Evolutionary conservation across 345 rosid species (phyloP).

Genomic region (Eucalyptus polybractea): DNA sequence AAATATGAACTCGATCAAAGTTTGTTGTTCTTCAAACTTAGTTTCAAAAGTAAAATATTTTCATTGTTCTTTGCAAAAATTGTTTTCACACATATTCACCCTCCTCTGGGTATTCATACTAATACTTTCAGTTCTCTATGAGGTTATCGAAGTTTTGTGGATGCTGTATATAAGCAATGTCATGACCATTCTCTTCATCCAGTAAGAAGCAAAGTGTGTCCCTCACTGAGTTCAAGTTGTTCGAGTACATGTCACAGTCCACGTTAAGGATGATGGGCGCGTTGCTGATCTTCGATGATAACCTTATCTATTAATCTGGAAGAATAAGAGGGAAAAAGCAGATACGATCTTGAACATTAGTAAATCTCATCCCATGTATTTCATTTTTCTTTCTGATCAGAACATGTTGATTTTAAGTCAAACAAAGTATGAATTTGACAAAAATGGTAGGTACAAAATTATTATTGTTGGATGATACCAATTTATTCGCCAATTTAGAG

Average conservation of each 20-base stretch:
- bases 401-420: background rate
- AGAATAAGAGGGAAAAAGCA: background rate
- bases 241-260: conserved; percentile 48
- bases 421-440: background rate
- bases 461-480: background rate
- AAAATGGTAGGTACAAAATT: background rate
- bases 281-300: conserved; percentile 32
- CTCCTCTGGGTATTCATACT: no score
- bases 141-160: conserved; percentile 16
- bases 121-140: background rate
- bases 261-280: conserved; percentile 17
- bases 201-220: conserved; percentile 28
- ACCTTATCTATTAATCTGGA: conserved; percentile 19
- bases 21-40: no score
- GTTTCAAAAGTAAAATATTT: no score
- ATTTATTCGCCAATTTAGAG: background rate
- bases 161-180: conserved; percentile 19
- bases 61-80: no score
- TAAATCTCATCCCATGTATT: background rate
- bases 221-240: conserved; percentile 1
- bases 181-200: conserved; percentile 29
- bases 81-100: no score
- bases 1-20: no score
- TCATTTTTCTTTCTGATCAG: background rate
- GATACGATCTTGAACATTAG: background rate